These are phyloP conservation scores for Proliferodiscus dingleyae DNA, from an alignment of 2,329 filamentous ascomycete species.

Conservation along the genomic window DNA sequence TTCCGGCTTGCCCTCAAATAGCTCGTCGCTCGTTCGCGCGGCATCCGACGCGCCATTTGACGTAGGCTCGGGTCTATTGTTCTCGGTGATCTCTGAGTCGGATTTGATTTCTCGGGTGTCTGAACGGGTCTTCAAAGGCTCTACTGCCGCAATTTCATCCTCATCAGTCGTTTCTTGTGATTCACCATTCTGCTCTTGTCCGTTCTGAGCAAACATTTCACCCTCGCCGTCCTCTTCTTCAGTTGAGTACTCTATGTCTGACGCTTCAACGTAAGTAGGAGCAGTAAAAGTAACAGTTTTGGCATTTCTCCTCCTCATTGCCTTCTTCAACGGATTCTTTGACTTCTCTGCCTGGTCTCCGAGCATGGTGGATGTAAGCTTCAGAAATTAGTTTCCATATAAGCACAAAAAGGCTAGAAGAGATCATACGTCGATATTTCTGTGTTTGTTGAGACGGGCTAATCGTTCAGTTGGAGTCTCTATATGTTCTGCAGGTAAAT, in stretches of 20 bases:
- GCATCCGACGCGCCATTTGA: constrained; percentile 33
- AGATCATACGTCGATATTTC: constrained; percentile 84
- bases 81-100: constrained; percentile 21
- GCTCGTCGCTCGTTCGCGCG: constrained; percentile 60
- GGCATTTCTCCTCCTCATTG: constrained; percentile 63
- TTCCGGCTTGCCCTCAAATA: constrained; percentile 50
- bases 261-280: constrained; percentile 67
- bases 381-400: constrained; percentile 10
- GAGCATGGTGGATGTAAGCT: constrained; percentile 68
- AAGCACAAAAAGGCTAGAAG: not conserved
- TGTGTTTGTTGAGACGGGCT: constrained; percentile 91
- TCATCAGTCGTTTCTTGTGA: constrained; percentile 32
- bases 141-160: constrained; percentile 27
- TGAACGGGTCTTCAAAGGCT: constrained; percentile 38
- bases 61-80: constrained; percentile 9
- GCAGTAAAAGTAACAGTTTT: constrained; percentile 69
- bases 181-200: constrained; percentile 35
- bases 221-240: constrained; percentile 56
- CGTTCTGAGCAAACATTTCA: constrained; percentile 42
- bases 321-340: constrained; percentile 69
- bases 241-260: constrained; percentile 64
- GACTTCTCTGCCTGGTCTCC: constrained; percentile 66
- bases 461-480: constrained; percentile 94
- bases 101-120: constrained; percentile 31
- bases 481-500: constrained; percentile 95